Evolutionary conservation across 2,329 filamentous ascomycete genomes (phyloP), one percentile per base, ranked within the genome.

Genomic region (Dothidotthia symphoricarpi): DNA sequence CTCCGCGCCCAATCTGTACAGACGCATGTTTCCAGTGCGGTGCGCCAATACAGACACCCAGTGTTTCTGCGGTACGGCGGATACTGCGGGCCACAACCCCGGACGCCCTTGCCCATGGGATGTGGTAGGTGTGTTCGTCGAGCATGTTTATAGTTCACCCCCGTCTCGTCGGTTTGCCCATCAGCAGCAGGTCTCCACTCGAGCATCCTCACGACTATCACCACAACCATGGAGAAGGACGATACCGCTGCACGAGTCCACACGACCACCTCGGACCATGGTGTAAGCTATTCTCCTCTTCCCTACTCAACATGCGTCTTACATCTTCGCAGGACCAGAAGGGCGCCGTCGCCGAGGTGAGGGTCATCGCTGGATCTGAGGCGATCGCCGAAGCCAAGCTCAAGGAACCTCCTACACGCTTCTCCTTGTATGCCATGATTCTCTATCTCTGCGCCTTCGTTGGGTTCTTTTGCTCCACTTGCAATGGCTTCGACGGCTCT

Each of bases 401-500:
- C 53, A 73, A 75, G 61, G 77, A 80, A 52, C 72, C 74, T 7
- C 70, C 73, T 1, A 36, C 24, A 3, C 31, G 34, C 5, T 55
- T 59, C 36, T 47, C 39, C 25, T 13, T 14, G 7, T 39, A 39
- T 28, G 45, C 53, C 13, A 34, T 64, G 15, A 41, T 55, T 24
- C 54, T 63, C 7, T 57, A 51, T 34, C 27, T 53, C 12, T 55
- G 49, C 29, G 42, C 46, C 16, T 38, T 58, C 26, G 36, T 45
- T 11, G 69, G 67, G 22, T 73, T 69, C 53, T 66, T 71, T 46
- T 69, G 66, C 43, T 75, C 72, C 16, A 77, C 74, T 7, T 73
- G 75, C 69, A 78, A 79, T 56, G 77, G 77, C 17, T 81, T 76
- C 46, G 78, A 82, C 47, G 76, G 76, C 25, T 77, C 74, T 17